A percentile compares a stretch with the other conserved stretches of the same genome.
Evolutionary conservation across 2,329 filamentous ascomycete genomes (phyloP).

Genomic region (Magnaporthales sp.): DNA sequence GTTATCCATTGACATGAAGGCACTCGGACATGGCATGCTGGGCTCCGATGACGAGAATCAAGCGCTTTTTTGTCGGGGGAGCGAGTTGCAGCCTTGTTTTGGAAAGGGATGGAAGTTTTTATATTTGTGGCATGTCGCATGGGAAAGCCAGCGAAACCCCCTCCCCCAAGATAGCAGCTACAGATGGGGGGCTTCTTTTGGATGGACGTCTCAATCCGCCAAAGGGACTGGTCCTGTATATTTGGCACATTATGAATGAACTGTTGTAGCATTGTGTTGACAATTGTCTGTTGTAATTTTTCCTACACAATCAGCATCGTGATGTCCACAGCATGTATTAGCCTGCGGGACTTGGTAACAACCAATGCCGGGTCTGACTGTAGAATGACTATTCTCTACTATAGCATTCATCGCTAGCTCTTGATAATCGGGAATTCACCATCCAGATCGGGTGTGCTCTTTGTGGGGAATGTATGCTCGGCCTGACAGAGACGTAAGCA

Average conservation of each 20-base stretch:
- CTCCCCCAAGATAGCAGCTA: neutral
- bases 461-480: neutral
- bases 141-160: neutral
- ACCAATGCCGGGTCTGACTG: neutral
- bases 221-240: slow-evolving; percentile 1
- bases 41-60: neutral
- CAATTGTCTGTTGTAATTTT: neutral
- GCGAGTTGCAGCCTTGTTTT: neutral
- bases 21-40: neutral
- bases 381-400: neutral
- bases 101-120: neutral
- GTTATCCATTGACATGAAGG: neutral
- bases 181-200: neutral
- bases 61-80: neutral
- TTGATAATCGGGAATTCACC: neutral
- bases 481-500: neutral
- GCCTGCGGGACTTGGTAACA: no score
- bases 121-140: neutral
- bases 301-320: neutral
- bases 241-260: slow-evolving; percentile 1
- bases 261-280: neutral
- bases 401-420: neutral
- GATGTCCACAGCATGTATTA: neutral
- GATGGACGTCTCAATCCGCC: neutral
- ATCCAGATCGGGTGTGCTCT: neutral